Evolutionary conservation across 1,139 yeast species (phyloP).

Genomic region (Hemisphaericaspora lyxosophila): DNA sequence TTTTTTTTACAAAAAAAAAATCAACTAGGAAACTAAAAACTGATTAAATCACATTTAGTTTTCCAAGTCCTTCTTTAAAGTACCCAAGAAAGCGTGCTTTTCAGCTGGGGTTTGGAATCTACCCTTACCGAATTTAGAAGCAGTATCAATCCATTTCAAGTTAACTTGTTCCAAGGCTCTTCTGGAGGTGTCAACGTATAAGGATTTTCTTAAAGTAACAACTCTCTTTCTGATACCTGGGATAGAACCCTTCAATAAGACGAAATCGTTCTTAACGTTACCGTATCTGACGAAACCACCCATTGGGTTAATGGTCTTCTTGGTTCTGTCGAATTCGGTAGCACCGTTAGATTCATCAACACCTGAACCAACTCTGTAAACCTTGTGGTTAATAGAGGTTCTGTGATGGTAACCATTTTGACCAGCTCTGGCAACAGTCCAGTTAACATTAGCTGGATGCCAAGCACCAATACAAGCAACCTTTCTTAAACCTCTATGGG

Average conservation of each 20-base stretch:
- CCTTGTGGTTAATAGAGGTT: slow-evolving; percentile 99
- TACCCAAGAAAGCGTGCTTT: slow-evolving; percentile 99
- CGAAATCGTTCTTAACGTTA: slow-evolving; percentile 94
- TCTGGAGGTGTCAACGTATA: slow-evolving; percentile 97
- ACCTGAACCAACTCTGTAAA: slow-evolving; percentile 98
- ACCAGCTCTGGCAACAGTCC: slow-evolving; percentile 99
- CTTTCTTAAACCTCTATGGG: slow-evolving; percentile 99
- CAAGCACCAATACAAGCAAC: slow-evolving; percentile 99
- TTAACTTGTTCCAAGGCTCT: slow-evolving; percentile 93
- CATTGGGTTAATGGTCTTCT: slow-evolving; percentile 99
- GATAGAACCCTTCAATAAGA: slow-evolving; percentile 96
- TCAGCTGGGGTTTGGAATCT: slow-evolving; percentile 99
- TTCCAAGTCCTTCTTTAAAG: slow-evolving; percentile 90
- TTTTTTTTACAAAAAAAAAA: neutral
- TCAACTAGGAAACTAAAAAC: neutral
- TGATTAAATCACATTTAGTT: slow-evolving; percentile 17
- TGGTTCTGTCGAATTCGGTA: slow-evolving; percentile 98
- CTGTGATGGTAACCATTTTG: slow-evolving; percentile 99
- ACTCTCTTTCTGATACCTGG: slow-evolving; percentile 99
- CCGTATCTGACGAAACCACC: slow-evolving; percentile 99
- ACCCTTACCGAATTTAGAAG: slow-evolving; percentile 99
- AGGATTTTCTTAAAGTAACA: slow-evolving; percentile 97
- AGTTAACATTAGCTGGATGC: slow-evolving; percentile 99
- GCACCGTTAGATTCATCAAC: slow-evolving; percentile 93
- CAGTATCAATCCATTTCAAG: slow-evolving; percentile 99